A percentile compares a stretch with the other conserved stretches of the same genome.
phyloP scores from a whole-genome alignment of 202 grass and related monocot species.

The Saccharum hybrid region DNA sequence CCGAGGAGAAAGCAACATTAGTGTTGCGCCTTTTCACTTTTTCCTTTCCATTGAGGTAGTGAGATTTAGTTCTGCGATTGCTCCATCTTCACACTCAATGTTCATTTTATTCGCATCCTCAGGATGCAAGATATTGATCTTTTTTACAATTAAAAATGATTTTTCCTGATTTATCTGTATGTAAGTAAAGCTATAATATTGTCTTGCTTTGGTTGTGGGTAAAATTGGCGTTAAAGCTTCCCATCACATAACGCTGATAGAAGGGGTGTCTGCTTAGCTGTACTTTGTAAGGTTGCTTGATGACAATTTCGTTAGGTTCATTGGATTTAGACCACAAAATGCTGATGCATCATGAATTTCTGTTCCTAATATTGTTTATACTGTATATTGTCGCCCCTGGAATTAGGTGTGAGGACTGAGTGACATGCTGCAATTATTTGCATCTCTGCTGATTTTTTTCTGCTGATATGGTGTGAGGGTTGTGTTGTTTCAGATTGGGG shows the following conservation, averaged over 20 bases:
- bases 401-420: constrained; percentile 8
- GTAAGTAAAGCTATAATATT: constrained; percentile 37
- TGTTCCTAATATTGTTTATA: constrained; percentile 37
- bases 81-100: constrained; percentile 18
- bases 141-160: constrained; percentile 25
- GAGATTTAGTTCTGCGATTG: constrained; percentile 38
- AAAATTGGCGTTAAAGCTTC: constrained; percentile 50
- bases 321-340: constrained; percentile 53
- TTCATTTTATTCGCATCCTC: not conserved
- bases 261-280: constrained; percentile 57
- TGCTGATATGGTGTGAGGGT: constrained; percentile 21
- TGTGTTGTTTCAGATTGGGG: constrained; percentile 65
- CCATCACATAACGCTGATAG: constrained; percentile 46
- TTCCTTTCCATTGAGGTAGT: constrained; percentile 38
- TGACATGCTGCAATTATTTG: constrained; percentile 20
- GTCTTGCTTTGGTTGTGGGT: constrained; percentile 41
- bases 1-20: constrained; percentile 46
- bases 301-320: constrained; percentile 41
- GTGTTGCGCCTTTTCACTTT: constrained; percentile 34
- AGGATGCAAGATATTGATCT: constrained; percentile 4
- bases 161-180: constrained; percentile 17
- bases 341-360: constrained; percentile 17
- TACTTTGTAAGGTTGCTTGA: constrained; percentile 55
- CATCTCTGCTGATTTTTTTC: constrained; percentile 28
- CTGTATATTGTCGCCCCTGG: not conserved